Base-by-base conservation (phyloP, 1,139 yeast genomes). In the Pichia sp. region DNA sequence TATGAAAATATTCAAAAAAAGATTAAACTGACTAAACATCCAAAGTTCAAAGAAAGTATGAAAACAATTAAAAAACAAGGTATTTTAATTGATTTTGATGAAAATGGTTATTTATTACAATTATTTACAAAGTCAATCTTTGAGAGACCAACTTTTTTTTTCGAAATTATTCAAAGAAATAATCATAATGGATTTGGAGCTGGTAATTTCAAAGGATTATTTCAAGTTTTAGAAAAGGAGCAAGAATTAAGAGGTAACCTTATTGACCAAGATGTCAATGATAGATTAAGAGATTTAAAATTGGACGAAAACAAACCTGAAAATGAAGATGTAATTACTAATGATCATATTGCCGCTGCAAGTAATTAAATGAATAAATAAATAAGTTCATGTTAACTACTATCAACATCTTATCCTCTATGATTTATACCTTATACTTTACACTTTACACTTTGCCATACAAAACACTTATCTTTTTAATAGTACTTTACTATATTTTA, bases 121-220 rank as follows among this genome's bases (percentile, higher is more conserved):
- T 73, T 87, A 38, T 88, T 88, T 67, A 84, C 95, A 25, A 80
- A 82, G 61, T 95, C 95, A 0, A 67, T 86, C 28, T 78, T 79
- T 58, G 91, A 84, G 64, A 73, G 95, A 42, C 96, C 96, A 29
- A 87, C 96, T 0, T 74, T 87, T 46, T 88, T 88, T 64, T 71
- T 87, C 58, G 96, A 88, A 66, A 75, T 87, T 25, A 88, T 88
- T 57, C 95, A 88, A 67, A 76, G 96, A 57, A 75, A 76, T 61
- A 85, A 86, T 62, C 91, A 86, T 65, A 77, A 83, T 56, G 96
- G 96, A 1, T 88, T 88, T 69, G 96, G 96, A 0, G 89, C 88
- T 49, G 95, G 95, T 0, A 88, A 90, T 51, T 88, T 88, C 70
- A 84, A 81, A 64, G 87, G 93, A 0, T 71, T 88, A 48, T 87